Evolutionary conservation across 1,139 yeast species (phyloP).

Genomic region (Cylindricascospora bacillispora): DNA sequence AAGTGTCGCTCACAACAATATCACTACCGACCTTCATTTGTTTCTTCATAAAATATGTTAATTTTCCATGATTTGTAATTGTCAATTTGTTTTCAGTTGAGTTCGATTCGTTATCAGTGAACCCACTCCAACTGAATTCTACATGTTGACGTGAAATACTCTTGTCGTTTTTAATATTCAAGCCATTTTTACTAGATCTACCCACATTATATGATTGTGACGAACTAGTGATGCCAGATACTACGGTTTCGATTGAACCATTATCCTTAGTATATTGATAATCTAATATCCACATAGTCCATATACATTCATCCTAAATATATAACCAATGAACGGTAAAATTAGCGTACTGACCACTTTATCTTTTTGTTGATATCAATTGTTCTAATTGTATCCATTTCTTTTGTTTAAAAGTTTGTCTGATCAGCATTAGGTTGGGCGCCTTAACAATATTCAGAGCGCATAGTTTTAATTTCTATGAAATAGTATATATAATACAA

Average conservation of each 20-base stretch:
- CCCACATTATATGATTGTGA: constrained; percentile 14
- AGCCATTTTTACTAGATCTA: constrained; percentile 21
- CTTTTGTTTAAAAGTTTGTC: no score
- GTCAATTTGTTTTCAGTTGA: constrained; percentile 2
- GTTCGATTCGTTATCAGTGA: no score
- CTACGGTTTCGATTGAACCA: constrained; percentile 8
- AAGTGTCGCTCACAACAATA: constrained; percentile 4
- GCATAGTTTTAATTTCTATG: no score
- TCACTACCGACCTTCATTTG: constrained; percentile 11
- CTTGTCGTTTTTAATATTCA: constrained; percentile 21
- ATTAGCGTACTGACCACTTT: no score
- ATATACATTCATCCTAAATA: no score
- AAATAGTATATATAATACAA: no score
- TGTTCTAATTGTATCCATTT: no score
- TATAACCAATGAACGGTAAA: neutral
- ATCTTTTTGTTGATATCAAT: no score
- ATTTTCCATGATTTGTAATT: constrained; percentile 17
- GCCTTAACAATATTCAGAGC: no score
- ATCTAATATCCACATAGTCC: constrained; percentile 22
- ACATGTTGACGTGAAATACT: constrained; percentile 24
- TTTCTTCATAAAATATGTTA: constrained; percentile 13
- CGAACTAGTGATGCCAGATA: constrained; percentile 10
- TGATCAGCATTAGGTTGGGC: no score
- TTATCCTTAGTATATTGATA: constrained; percentile 13
- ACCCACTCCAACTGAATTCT: constrained; percentile 11